A percentile compares a stretch with the other conserved stretches of the same genome.
phyloP scores from a whole-genome alignment of 768 basidiomycete genomes.

The Russula sp. region DNA sequence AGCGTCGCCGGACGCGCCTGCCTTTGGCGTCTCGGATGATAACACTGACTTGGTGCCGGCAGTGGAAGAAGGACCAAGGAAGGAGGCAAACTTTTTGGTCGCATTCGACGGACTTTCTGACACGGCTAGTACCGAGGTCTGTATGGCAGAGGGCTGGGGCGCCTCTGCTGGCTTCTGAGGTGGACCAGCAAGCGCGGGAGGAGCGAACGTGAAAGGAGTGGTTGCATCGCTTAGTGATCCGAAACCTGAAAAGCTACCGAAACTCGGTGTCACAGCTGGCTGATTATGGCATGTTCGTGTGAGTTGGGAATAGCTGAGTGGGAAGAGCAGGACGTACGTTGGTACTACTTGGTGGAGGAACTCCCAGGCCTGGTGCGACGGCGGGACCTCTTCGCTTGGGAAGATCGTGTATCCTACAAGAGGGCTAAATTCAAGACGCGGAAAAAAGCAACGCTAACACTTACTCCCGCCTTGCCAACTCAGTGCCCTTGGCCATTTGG shows the following conservation, averaged over 20 bases:
- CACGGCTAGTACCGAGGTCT: conserved; percentile 5
- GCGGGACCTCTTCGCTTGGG: conserved; percentile 43
- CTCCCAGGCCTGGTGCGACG: conserved; percentile 12
- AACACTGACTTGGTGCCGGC: conserved; percentile 12
- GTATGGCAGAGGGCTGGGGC: background rate
- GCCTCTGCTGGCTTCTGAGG: conserved; percentile 26
- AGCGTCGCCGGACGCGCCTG: conserved; percentile 14
- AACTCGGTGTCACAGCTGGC: conserved; percentile 37
- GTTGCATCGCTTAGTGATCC: conserved; percentile 32
- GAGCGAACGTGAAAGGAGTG: conserved; percentile 37
- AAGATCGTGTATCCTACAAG: conserved; percentile 54
- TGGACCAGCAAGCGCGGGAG: conserved; percentile 24
- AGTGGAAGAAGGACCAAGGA: conserved; percentile 20
- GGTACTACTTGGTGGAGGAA: conserved; percentile 25
- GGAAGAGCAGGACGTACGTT: conserved; percentile 28
- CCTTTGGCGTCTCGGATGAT: conserved; percentile 11
- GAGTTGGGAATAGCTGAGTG: conserved; percentile 8
- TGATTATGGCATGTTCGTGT: conserved; percentile 5
- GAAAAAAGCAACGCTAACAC: conserved; percentile 26
- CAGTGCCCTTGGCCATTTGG: conserved; percentile 53
- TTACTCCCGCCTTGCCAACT: conserved; percentile 52
- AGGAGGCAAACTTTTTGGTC: conserved; percentile 22
- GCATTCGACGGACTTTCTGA: conserved; percentile 25
- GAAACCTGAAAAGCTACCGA: conserved; percentile 49
- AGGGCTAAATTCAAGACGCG: background rate